Conservation (phyloP, 179 eudicot genomes). For the Spinacia oleracea region DNA sequence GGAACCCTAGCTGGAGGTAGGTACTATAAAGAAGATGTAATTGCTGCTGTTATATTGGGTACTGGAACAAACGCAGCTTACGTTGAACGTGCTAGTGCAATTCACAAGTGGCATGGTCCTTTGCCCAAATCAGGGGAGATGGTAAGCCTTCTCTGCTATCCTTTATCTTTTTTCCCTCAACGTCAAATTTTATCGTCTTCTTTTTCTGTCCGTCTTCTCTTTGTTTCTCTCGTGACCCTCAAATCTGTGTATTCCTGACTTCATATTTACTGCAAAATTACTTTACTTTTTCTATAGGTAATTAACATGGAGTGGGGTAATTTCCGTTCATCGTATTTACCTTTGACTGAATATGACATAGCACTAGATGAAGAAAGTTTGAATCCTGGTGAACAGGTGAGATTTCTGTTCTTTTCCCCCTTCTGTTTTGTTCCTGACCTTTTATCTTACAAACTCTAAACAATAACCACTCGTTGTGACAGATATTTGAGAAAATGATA, state of each 20-base stretch:
- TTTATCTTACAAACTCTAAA: neutral
- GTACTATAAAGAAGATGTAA: conserved; percentile 55
- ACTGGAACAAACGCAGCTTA: conserved; percentile 98
- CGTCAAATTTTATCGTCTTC: neutral
- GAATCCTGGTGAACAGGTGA: conserved; percentile 93
- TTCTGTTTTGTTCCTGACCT: neutral
- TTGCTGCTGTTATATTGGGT: conserved; percentile 88
- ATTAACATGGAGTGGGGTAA: conserved; percentile 99
- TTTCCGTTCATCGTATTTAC: conserved; percentile 85
- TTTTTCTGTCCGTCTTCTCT: neutral
- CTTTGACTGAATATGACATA: conserved; percentile 72
- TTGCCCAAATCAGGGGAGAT: conserved; percentile 82
- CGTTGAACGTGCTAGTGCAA: conserved; percentile 84
- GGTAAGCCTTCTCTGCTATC: conserved; percentile 43
- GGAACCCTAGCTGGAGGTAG: conserved; percentile 94
- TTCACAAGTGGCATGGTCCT: conserved; percentile 90
- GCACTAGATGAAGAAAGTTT: conserved; percentile 77
- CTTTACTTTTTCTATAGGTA: conserved; percentile 47
- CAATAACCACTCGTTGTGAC: conserved; percentile 13
- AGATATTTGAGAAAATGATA: conserved; percentile 87
- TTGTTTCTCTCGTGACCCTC: neutral
- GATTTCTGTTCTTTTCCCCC: conserved; percentile 1
- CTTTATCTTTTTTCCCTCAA: neutral
- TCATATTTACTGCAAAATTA: neutral
- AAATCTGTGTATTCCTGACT: neutral